Evolutionary conservation across 805 yeast genomes (phyloP).

Genomic region (Suhomyces faveliae): DNA sequence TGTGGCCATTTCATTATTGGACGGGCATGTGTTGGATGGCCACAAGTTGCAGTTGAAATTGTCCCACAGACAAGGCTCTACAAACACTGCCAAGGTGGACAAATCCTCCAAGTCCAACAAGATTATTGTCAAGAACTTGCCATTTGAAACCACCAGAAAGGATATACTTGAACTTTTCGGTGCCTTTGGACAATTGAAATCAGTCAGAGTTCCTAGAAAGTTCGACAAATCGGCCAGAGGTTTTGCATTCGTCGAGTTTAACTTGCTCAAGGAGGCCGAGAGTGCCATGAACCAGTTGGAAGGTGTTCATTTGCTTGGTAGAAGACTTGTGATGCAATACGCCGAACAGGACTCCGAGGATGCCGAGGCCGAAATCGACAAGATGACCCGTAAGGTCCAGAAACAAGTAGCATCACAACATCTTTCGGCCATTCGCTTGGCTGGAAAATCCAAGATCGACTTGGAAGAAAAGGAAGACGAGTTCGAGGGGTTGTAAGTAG

Average conservation of each 20-base stretch:
- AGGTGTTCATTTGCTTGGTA: conserved; percentile 95
- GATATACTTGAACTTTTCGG: conserved; percentile 92
- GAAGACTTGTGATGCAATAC: conserved; percentile 89
- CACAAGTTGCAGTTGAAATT: conserved; percentile 87
- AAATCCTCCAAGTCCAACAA: conserved; percentile 56
- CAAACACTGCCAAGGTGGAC: conserved; percentile 18
- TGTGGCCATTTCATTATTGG: conserved; percentile 67
- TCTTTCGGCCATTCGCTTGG: conserved; percentile 63
- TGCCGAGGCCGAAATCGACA: conserved; percentile 87
- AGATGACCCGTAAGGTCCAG: conserved; percentile 83
- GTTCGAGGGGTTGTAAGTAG: conserved; percentile 12
- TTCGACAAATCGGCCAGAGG: conserved; percentile 95
- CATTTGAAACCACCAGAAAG: conserved; percentile 91
- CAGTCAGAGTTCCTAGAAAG: conserved; percentile 94
- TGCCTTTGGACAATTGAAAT: conserved; percentile 90
- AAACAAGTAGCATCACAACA: conserved; percentile 79
- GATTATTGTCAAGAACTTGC: conserved; percentile 92
- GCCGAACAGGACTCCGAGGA: conserved; percentile 80
- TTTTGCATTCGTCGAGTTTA: conserved; percentile 94
- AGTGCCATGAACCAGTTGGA: conserved; percentile 88
- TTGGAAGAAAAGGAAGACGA: conserved; percentile 56
- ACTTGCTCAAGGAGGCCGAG: conserved; percentile 84
- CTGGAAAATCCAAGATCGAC: conserved; percentile 71
- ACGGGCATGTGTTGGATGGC: conserved; percentile 80
- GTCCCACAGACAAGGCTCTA: conserved; percentile 67